phyloP scores from a whole-genome alignment of 2,329 filamentous ascomycete species.

The Cercospora citrullina region DNA sequence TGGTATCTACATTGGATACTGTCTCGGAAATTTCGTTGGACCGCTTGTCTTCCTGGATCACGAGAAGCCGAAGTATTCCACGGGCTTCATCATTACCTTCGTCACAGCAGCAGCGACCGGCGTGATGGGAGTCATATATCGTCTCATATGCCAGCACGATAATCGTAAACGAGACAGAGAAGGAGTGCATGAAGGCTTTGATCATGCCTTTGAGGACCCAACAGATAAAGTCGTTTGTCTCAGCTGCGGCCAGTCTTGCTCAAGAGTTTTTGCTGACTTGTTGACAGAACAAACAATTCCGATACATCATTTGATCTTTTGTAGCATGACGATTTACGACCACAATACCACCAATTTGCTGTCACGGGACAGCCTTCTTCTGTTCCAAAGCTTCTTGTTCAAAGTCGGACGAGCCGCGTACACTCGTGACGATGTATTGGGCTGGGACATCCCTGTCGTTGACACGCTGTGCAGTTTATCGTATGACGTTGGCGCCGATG shows the following conservation, averaged over 20 bases:
- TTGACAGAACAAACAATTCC: conserved; percentile 35
- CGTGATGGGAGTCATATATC: conserved; percentile 46
- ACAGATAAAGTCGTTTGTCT: conserved; percentile 44
- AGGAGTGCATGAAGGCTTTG: conserved; percentile 50
- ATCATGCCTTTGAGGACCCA: conserved; percentile 55
- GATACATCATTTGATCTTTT: conserved; percentile 17
- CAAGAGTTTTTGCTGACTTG: conserved; percentile 47
- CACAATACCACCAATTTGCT: neutral
- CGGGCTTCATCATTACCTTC: conserved; percentile 44
- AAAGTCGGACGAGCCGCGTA: neutral
- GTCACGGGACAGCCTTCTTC: neutral
- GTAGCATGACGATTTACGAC: neutral
- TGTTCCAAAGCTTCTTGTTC: neutral
- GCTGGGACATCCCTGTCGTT: neutral
- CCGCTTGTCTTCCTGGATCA: conserved; percentile 45
- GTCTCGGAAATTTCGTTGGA: conserved; percentile 49
- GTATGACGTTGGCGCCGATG: neutral
- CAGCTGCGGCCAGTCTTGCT: neutral
- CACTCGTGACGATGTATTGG: neutral
- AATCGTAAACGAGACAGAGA: conserved; percentile 47
- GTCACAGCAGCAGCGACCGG: conserved; percentile 39
- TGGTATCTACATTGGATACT: conserved; percentile 54
- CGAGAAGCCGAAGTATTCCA: conserved; percentile 45
- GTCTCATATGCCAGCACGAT: conserved; percentile 47
- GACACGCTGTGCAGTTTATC: neutral